Evolutionary conservation across 345 rosid genomes (phyloP), one percentile per base, ranked within the genome.

Genomic region (Sonneratia alba): DNA sequence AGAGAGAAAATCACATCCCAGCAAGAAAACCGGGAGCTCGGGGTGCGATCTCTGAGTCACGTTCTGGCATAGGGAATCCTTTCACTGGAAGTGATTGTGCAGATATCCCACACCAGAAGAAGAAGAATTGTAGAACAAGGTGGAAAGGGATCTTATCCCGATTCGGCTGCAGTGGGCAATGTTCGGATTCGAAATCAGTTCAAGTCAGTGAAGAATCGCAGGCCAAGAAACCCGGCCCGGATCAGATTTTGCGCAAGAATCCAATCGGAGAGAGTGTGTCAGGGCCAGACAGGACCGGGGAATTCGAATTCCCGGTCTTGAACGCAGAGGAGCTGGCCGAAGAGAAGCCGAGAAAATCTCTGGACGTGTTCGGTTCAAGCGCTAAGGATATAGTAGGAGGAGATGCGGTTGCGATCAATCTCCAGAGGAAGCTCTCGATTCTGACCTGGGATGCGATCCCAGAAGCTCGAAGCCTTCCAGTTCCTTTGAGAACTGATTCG

Each of bases 401-500:
- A 45, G 70, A 45, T 34, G 48, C 19, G 56, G 56, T 62, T 3
- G 66, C 38, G 0, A 13, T 62, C 38, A 32, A 45, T 12, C 70
- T 68, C 36, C 12, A 45, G 51, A 70, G 72, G 63, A 70, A 70
- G 72, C 21, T 70, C 9, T 15, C 21, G 62, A 70, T 70, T 45
- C 24, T 32, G 43, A 49, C 42, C 8, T 70, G 72, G 72, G 72
- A 70, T 18, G 72, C 72, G 24, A 70, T 70, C 72, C 72, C 72
- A 3, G 24, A 53, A 70, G 42, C 62, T 32, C 22, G 36, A 14
- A 51, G 5, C 61, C 7, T 19, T 36, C 24, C 22, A 0, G 19
- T 45, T 43, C 53, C 56, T 24, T 13, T 36, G 3, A 68, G 36
- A 22, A 22, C 10, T 4, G 70, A 68, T 43, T 24, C 56, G 0